Base-by-base conservation (phyloP, 2,329 filamentous ascomycete genomes). In the Cladophialophora immunda region DNA sequence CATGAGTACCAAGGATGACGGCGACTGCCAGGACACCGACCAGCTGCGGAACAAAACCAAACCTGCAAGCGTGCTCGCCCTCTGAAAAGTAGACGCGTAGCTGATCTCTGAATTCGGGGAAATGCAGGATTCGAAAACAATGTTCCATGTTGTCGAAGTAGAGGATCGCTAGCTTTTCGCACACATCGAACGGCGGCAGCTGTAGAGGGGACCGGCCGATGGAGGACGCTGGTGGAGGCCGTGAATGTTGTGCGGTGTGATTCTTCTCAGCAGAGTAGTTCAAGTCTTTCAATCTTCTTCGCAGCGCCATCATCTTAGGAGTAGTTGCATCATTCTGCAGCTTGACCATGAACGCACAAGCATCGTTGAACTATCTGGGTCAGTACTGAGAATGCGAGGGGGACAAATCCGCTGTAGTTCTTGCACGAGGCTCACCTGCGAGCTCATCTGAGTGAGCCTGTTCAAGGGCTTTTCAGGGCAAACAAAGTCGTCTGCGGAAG, bases 101-200 rank as follows among this genome's bases (percentile, higher is more conserved):
- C 52, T 72, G 67, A 8, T 50, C 36, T 17, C 36, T 58, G 45
- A 72, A 71, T 13, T 68, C 64, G 13, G 65, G 59, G 34, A 61
- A 60, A 47, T 71, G 69, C 61, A 73, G 38, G 27, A 73, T 65
- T 22, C 71, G 69, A 34, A 71, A 71, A 59, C 71, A 73, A 45
- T 73, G 69, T 57, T 73, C 71, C 59, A 73, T 58, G 55, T 73
- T 70, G 60, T 73, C 65, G 34, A 73, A 73, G 57, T 73, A 73
- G 27, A 69, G 66, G 4, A 66, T 53, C 8, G 65, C 58, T 36
- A 73, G 58, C 32, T 34, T 61, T 27, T 66, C 29, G 61, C 71
- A 73, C 15, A 68, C 50, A 2, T 65, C 54, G 13, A 64, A 61
- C 4, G 70, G 57, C n/a, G 70, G 70, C 4, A 71, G 58, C 3